These are phyloP conservation scores for Retiboletus flavoniger DNA, from an alignment of 1,284 basidiomycete genomes.

Conservation along the genomic window DNA sequence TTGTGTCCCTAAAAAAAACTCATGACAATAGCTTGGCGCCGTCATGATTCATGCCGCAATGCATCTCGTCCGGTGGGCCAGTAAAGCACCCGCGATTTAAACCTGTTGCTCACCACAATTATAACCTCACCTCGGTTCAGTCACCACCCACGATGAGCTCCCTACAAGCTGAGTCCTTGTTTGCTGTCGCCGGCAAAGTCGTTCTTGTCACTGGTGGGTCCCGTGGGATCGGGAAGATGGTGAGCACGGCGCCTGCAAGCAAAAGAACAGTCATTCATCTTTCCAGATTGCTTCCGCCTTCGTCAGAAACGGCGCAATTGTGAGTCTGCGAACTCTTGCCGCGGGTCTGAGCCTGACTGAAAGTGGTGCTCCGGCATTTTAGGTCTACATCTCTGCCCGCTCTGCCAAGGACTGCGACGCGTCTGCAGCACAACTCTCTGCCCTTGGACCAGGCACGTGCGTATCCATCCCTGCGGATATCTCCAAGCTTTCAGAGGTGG, in stretches of 20 bases:
- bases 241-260: conserved; percentile 30
- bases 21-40: conserved; percentile 17
- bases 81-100: conserved; percentile 4
- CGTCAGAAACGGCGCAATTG: conserved; percentile 64
- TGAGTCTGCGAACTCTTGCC: conserved; percentile 20
- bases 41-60: not conserved
- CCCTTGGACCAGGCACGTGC: conserved; percentile 56
- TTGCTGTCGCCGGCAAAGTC: conserved; percentile 59
- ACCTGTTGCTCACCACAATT: not conserved
- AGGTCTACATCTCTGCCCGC: conserved; percentile 72
- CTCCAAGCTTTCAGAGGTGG: conserved; percentile 57
- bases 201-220: conserved; percentile 74
- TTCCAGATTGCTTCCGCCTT: conserved; percentile 65
- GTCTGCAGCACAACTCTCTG: conserved; percentile 56
- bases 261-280: not conserved
- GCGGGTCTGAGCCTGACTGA: not conserved
- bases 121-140: not conserved
- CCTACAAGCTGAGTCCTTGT: conserved; percentile 46
- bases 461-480: conserved; percentile 61
- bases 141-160: conserved; percentile 36
- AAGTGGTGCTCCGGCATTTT: not conserved
- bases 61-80: not conserved
- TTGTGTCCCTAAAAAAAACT: conserved; percentile 11
- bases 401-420: conserved; percentile 54
- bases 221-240: conserved; percentile 70